Conservation (phyloP, 2,329 filamentous ascomycete genomes). For the Diaporthe eres region DNA sequence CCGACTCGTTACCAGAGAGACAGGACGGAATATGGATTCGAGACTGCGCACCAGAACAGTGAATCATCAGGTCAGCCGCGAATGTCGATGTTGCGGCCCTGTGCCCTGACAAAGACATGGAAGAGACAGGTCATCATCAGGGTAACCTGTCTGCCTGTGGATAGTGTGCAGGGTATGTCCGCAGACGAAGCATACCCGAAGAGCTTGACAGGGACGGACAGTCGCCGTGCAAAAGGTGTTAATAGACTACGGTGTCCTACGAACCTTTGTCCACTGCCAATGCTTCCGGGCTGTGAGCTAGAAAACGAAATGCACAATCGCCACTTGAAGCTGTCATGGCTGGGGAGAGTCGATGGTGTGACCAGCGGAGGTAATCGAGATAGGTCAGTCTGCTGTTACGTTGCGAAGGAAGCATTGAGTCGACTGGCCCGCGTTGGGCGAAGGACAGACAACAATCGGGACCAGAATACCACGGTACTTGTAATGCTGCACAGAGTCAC, state of each 20-base stretch:
- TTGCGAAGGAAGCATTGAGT: neutral
- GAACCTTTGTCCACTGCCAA: neutral
- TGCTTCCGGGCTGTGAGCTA: neutral
- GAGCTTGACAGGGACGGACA: neutral
- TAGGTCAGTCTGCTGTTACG: slow-evolving; percentile 20
- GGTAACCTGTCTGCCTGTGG: neutral
- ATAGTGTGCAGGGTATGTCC: neutral
- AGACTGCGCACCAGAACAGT: slow-evolving; percentile 7
- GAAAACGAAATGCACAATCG: neutral
- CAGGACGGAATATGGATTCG: neutral
- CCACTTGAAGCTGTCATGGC: neutral
- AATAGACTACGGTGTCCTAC: neutral
- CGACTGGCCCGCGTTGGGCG: neutral
- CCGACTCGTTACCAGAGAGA: neutral
- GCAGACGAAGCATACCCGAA: neutral
- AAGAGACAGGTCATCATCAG: slow-evolving; percentile 2
- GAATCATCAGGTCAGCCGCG: slow-evolving; percentile 29
- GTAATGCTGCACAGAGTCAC: neutral
- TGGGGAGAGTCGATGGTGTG: slow-evolving; percentile 21
- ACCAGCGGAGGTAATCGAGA: neutral
- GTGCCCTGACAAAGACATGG: slow-evolving; percentile 2
- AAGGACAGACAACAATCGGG: neutral
- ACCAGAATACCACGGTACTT: neutral
- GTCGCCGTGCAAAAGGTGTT: too few species aligned
- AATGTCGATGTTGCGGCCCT: neutral